A percentile compares a stretch with the other conserved stretches of the same genome.
Evolutionary conservation across 169 alveolate genomes (phyloP).

Genomic region (Perkinsus marinus): DNA sequence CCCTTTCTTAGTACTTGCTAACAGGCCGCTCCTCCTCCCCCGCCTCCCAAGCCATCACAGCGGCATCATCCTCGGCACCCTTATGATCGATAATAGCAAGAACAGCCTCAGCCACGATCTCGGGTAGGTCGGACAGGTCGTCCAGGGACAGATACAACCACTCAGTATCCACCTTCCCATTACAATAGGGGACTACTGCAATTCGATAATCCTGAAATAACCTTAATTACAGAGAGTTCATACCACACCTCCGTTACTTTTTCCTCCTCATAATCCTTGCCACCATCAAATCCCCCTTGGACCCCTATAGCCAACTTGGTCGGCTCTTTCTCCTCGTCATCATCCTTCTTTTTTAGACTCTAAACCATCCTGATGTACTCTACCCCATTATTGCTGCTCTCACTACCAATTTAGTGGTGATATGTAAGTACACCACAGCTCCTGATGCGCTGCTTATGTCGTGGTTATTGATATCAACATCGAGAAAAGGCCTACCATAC

Average conservation of each 20-base stretch:
- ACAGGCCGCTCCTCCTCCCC: not conserved
- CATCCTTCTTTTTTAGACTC: not conserved
- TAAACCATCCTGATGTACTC: not conserved
- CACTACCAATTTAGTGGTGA: not conserved
- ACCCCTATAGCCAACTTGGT: slow-evolving; percentile 23
- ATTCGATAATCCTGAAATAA: not conserved
- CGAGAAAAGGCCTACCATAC: not conserved
- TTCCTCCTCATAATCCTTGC: slow-evolving; percentile 1
- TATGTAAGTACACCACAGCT: not conserved
- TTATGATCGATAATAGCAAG: not conserved
- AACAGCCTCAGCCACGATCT: not conserved
- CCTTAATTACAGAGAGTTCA: too few species aligned
- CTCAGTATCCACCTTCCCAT: not conserved
- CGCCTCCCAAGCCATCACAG: not conserved
- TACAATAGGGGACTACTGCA: not conserved
- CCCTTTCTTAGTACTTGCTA: too few species aligned
- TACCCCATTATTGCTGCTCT: not conserved
- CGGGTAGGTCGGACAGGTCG: not conserved
- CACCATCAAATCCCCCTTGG: slow-evolving; percentile 22
- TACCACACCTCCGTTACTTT: not conserved
- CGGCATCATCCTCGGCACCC: not conserved
- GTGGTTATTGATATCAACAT: not conserved
- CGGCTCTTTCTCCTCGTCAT: not conserved
- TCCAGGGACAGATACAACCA: not conserved
- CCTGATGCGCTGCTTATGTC: not conserved